Conservation (phyloP, 129 eudicot species). For the Arctium lappa region DNA sequence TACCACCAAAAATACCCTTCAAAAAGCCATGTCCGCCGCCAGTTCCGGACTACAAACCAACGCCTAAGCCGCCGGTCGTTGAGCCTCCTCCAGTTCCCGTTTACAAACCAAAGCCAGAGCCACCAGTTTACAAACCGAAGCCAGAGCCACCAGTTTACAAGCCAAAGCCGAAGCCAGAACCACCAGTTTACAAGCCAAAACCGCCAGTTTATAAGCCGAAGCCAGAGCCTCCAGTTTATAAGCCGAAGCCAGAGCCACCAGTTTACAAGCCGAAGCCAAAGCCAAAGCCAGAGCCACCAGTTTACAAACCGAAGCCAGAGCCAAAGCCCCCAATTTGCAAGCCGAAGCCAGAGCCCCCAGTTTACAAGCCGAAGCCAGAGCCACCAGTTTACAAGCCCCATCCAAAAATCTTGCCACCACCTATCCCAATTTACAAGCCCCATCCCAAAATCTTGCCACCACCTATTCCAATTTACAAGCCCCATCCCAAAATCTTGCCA, state of each 20-base stretch:
- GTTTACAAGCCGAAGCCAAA: not conserved
- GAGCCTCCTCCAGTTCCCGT: constrained; percentile 11
- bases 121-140: constrained; percentile 9
- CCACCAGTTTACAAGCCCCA: constrained; percentile 19
- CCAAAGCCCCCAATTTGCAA: not conserved
- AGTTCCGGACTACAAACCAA: constrained; percentile 14
- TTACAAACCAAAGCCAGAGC: constrained; percentile 33
- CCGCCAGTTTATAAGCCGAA: constrained; percentile 14
- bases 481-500: constrained; percentile 36
- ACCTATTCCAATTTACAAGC: constrained; percentile 21
- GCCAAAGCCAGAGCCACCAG: not conserved
- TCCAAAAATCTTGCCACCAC: not conserved
- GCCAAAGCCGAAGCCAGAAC: constrained; percentile 14
- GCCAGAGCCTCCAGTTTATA: not conserved
- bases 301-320: not conserved
- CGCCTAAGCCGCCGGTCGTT: constrained; percentile 6
- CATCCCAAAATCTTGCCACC: constrained; percentile 32
- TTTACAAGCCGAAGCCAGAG: constrained; percentile 4
- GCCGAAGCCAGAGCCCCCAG: constrained; percentile 4
- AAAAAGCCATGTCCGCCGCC: constrained; percentile 39
- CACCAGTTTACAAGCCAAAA: constrained; percentile 8
- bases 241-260: constrained; percentile 9
- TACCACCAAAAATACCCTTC: constrained; percentile 21
- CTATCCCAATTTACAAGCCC: constrained; percentile 10
- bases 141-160: constrained; percentile 6